Base-by-base conservation (phyloP, 768 basidiomycete species). In the Leccinum variicolor region DNA sequence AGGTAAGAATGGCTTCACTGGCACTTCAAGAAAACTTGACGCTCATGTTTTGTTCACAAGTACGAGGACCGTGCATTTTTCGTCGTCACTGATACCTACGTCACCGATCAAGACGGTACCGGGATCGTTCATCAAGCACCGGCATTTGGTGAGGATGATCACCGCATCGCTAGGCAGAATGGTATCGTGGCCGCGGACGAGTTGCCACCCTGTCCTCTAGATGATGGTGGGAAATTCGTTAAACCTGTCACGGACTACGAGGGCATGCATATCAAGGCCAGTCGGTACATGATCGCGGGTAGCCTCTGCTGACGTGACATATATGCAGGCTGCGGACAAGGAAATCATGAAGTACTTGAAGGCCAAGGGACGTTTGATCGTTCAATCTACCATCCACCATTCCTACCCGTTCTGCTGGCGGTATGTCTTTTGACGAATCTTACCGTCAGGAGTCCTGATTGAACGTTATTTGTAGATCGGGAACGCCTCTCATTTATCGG, bases 61-160 rank as follows among this genome's bases (percentile, higher is more conserved):
- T 98, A 84, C 69, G 89, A 91, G 69, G 93, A 94, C 70, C 85
- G 83, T 64, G 96, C 93, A 0, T 98, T 96, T 79, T 75, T 88
- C 55, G 93, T 99, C 15, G 72, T 99, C 14, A 81, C 83, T 21
- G 97, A 99, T 67, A 87, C 87, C 0, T 99, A 99, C 70, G 96
- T 99, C 50, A 96, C 93, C 4, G 90, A 88, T 64, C 82, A 85
- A 15, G 91, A 94, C 58, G 97, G 97, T 68, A 99, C 97, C 28
- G 97, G 97, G 66, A 95, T 98, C 66, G 97, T 99, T 29, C 97
- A 99, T 72, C 97, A 99, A 76, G 94, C 97, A 2, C 97, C 97
- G 3, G 95, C 90, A 0, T 98, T 97, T 67, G 97, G 97, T 77
- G 96, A 98, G 71, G 97, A 99, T 66, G 97, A 99, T 81, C 92